These are phyloP conservation scores for Angomonas ambiguus DNA, from an alignment of 208 protist species.

Conservation along the genomic window DNA sequence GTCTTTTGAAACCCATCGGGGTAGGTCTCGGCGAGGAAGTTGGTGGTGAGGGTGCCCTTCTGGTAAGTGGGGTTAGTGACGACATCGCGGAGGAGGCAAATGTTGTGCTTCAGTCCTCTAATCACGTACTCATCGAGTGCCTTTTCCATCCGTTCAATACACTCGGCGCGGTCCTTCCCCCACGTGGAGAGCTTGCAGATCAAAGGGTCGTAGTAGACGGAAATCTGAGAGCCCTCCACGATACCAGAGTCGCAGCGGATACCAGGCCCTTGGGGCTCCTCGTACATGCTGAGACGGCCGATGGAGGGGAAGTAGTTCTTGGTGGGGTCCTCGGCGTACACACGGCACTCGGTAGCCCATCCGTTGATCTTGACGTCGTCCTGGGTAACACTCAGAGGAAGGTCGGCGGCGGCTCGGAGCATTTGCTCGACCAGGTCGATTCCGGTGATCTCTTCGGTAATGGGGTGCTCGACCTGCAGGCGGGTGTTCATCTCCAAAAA, in stretches of 20 bases:
- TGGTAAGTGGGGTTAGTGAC: constrained; percentile 59
- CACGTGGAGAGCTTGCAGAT: constrained; percentile 96
- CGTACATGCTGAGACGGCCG: constrained; percentile 23
- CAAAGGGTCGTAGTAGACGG: constrained; percentile 96
- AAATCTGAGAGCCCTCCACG: constrained; percentile 67
- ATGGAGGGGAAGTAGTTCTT: constrained; percentile 85
- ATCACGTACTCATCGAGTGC: constrained; percentile 87
- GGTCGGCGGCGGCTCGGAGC: constrained; percentile 73
- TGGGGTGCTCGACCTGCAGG: constrained; percentile 94
- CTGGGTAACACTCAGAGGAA: constrained; percentile 75
- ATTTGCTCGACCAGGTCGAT: constrained; percentile 95
- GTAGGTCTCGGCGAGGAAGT: constrained; percentile 63
- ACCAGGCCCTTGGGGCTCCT: constrained; percentile 21
- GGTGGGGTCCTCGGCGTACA: constrained; percentile 94
- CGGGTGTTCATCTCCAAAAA: constrained; percentile 99
- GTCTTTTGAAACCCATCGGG: constrained; percentile 36
- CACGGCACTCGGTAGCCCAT: constrained; percentile 89
- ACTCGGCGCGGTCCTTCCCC: constrained; percentile 63
- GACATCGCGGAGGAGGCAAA: constrained; percentile 59
- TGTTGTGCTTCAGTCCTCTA: constrained; percentile 90
- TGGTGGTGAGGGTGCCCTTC: constrained; percentile 65
- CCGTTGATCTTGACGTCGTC: constrained; percentile 78
- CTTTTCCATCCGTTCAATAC: constrained; percentile 58
- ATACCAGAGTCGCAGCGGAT: constrained; percentile 87
- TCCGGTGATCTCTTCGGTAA: constrained; percentile 93